A percentile compares a stretch with the other conserved stretches of the same genome.
Conservation (phyloP, 257 asterid genomes). For the Thymus mandschuricus region DNA sequence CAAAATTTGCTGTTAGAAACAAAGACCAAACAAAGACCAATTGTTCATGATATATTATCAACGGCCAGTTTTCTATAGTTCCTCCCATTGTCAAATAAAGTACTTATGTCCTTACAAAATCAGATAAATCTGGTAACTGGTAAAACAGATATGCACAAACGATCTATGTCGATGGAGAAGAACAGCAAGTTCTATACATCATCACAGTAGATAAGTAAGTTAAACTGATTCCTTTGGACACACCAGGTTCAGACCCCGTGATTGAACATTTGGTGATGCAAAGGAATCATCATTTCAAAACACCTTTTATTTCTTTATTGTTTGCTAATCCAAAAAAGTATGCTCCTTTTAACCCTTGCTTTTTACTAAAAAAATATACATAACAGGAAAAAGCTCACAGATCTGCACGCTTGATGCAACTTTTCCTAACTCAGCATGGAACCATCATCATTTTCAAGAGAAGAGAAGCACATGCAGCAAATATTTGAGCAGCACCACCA, state of each 20-base stretch:
- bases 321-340: constrained; percentile 2
- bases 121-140: neutral
- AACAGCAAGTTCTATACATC: neutral
- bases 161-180: neutral
- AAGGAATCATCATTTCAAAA: constrained; percentile 19
- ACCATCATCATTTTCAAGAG: constrained; percentile 44
- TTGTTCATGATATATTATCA: constrained; percentile 8
- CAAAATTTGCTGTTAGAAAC: too few species aligned
- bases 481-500: constrained; percentile 25
- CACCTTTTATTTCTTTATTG: constrained; percentile 29
- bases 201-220: neutral
- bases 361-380: constrained; percentile 22
- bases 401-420: constrained; percentile 37
- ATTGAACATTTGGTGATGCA: neutral
- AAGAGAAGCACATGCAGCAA: constrained; percentile 39
- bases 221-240: constrained; percentile 10
- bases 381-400: constrained; percentile 8
- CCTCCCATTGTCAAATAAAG: neutral
- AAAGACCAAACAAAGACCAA: too few species aligned
- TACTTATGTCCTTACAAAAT: neutral
- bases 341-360: constrained; percentile 11
- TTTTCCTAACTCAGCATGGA: constrained; percentile 43
- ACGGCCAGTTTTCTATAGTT: neutral
- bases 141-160: neutral
- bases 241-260: constrained; percentile 10